Evolutionary conservation across 2,329 filamentous ascomycete genomes (phyloP), one percentile per base, ranked within the genome.

Genomic region (Chrysoporthe austroafricana): DNA sequence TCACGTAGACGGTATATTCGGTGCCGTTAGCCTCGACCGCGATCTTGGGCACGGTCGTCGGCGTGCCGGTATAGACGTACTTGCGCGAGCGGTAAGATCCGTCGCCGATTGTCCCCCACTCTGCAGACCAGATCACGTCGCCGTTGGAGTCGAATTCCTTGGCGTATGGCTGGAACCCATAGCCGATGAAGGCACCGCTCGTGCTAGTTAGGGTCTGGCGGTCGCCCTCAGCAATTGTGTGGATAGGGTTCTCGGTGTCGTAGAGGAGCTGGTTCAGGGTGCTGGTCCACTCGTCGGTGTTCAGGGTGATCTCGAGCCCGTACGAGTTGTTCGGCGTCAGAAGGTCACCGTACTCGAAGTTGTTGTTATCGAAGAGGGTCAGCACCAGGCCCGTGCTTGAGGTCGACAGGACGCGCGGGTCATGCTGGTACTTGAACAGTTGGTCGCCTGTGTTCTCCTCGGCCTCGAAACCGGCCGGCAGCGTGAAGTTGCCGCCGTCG

Each of bases 171-270:
- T 66, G 59, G 48, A 62, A 62, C 36, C 64, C 64, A 42, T 66
- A 66, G 21, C 77, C 70, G 50, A 74, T 71, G 8, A 72, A 73
- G 66, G 72, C 73, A 48, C 64, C 62, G 34, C 71, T 71, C n/a
- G 57, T 60, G 26, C 62, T 52, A 52, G 73, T 11, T 7, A 66
- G 64, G 16, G 58, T 62, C 58, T 66, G 64, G 48, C 60, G 60
- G 59, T 62, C 43, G 32, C 64, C 64, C 42, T 66, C 48, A 2
- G 64, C 64, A 32, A 66, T 57, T 9, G 64, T 66, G 64, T 62
- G 50, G 36, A 66, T 18, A 26, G 50, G 44, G 21, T 66, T 13
- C 14, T 8, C 59, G 6, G 48, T n/a, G 64, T 66, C 64, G 59
- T 66, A 66, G 58, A 62, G 52, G 21, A 62, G 34, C 26, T 62